These are phyloP conservation scores for Exophiala dermatitidis DNA, from an alignment of 2,329 filamentous ascomycete species.

Conservation along the genomic window DNA sequence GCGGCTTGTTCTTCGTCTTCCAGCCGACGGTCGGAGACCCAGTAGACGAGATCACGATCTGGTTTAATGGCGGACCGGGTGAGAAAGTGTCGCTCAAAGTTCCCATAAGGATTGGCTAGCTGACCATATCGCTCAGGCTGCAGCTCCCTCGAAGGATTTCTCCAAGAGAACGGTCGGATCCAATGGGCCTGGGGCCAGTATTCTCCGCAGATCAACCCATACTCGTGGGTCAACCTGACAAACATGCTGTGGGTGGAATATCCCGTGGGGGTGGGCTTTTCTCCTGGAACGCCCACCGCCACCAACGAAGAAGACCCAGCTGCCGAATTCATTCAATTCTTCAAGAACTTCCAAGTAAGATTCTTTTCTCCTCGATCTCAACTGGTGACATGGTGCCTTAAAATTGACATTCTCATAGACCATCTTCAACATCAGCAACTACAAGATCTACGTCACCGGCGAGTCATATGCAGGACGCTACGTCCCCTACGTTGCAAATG, in stretches of 20 bases:
- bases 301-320: conserved; percentile 44
- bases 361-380: neutral
- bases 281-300: conserved; percentile 33
- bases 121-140: conserved; percentile 9
- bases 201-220: conserved; percentile 28
- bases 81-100: neutral
- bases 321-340: conserved; percentile 45
- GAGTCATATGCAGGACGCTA: conserved; percentile 50
- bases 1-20: conserved; percentile 23
- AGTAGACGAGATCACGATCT: conserved; percentile 24
- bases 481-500: conserved; percentile 42
- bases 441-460: conserved; percentile 49
- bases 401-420: conserved; percentile 31
- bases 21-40: conserved; percentile 23
- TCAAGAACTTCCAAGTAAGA: conserved; percentile 43
- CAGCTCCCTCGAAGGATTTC: conserved; percentile 29
- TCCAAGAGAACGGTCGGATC: conserved; percentile 32
- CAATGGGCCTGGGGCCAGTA: conserved; percentile 28
- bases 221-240: conserved; percentile 35
- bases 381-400: neutral
- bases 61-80: conserved; percentile 27
- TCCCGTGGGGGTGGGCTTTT: conserved; percentile 23
- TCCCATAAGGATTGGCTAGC: neutral
- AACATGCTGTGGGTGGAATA: conserved; percentile 34
- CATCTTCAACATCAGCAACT: conserved; percentile 38